Evolutionary conservation across 352 stramenopile genomes (phyloP).

Genomic region (Globisporangium splendens): DNA sequence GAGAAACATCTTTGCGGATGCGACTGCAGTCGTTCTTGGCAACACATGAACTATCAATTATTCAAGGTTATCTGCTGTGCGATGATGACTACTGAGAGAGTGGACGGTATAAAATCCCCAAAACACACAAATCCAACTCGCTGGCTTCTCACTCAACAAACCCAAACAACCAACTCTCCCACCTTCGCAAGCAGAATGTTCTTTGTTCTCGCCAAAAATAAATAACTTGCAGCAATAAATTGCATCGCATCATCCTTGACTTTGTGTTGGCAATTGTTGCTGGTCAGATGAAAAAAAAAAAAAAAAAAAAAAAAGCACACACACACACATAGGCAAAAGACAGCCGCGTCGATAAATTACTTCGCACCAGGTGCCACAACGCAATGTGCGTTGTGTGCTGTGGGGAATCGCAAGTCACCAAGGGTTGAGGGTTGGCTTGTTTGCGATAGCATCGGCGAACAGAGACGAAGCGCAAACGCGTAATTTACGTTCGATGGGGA

Average conservation of each 20-base stretch:
- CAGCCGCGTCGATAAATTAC: background rate
- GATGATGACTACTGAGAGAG: too few species aligned
- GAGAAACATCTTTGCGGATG: too few species aligned
- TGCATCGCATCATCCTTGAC: background rate
- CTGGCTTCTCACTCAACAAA: conserved; percentile 5
- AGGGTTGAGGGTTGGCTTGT: too few species aligned
- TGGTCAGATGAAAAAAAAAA: background rate
- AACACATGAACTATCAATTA: too few species aligned
- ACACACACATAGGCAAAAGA: too few species aligned
- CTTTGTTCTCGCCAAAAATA: background rate
- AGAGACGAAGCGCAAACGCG: too few species aligned
- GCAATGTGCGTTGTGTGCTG: too few species aligned
- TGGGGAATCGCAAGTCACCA: too few species aligned
- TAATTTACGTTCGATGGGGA: background rate
- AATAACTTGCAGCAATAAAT: background rate
- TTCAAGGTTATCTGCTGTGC: too few species aligned
- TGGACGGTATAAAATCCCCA: background rate
- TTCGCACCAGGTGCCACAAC: background rate
- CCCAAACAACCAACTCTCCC: background rate
- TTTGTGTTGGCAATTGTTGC: background rate
- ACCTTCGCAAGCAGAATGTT: background rate
- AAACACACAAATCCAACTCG: background rate
- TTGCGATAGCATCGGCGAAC: too few species aligned
- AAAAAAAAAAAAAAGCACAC: background rate
- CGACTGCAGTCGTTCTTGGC: too few species aligned